phyloP scores from a whole-genome alignment of 73 alveolate genomes.

The Strombidium stylifer region DNA sequence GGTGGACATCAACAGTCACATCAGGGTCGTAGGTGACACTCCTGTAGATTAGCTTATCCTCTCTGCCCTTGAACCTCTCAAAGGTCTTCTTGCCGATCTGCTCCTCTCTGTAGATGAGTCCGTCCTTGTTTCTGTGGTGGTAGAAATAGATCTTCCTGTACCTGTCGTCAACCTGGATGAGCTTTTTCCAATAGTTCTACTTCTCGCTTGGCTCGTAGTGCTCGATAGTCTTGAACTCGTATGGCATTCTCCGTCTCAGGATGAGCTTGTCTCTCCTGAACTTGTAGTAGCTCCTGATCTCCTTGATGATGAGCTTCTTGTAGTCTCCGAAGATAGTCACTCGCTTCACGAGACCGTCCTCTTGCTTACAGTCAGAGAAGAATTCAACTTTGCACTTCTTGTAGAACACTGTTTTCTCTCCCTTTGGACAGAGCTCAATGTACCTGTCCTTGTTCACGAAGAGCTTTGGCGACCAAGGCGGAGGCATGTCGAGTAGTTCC shows the following conservation, averaged over 20 bases:
- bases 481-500: constrained; percentile 93
- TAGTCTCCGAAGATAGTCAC: constrained; percentile 78
- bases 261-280: constrained; percentile 86
- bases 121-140: constrained; percentile 88
- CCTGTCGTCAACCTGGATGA: constrained; percentile 81
- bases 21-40: constrained; percentile 45
- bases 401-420: constrained; percentile 84
- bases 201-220: constrained; percentile 80
- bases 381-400: constrained; percentile 83
- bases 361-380: constrained; percentile 80
- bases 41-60: constrained; percentile 75
- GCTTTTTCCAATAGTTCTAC: constrained; percentile 80
- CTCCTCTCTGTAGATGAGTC: constrained; percentile 89
- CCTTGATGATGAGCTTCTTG: constrained; percentile 70
- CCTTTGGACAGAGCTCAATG: constrained; percentile 84
- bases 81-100: constrained; percentile 80
- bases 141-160: constrained; percentile 70
- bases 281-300: constrained; percentile 68
- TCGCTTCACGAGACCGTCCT: constrained; percentile 86
- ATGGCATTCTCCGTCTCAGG: constrained; percentile 83
- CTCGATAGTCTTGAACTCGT: constrained; percentile 82
- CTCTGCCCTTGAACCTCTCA: constrained; percentile 84
- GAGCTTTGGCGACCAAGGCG: constrained; percentile 93
- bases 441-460: constrained; percentile 79
- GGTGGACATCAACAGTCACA: constrained; percentile 37